Percentiles rank a stretch among this genome's conserved stretches.
Evolutionary conservation across 139 green algal species (phyloP).

Genomic region (Auxenochlorella protothecoides): DNA sequence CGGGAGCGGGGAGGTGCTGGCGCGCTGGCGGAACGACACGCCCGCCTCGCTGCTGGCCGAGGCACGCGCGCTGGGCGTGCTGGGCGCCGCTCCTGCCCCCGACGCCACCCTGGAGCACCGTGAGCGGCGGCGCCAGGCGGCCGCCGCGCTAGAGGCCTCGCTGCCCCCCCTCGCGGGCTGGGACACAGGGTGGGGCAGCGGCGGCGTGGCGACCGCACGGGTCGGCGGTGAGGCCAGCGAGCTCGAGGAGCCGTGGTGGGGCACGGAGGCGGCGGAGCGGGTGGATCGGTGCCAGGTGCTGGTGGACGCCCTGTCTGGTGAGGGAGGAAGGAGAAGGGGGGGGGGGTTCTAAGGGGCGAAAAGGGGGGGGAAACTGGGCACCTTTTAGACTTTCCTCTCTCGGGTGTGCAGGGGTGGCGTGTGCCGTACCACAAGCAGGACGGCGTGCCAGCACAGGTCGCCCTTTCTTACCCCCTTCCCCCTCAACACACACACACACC

Average conservation of each 20-base stretch:
- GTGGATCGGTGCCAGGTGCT: too few relatives aligned
- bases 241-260: too few relatives aligned
- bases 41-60: background rate
- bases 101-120: background rate
- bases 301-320: too few relatives aligned
- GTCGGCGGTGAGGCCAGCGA: background rate
- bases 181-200: background rate
- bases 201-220: background rate
- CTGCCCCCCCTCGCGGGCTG: too few relatives aligned
- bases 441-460: background rate
- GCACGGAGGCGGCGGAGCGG: too few relatives aligned
- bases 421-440: background rate
- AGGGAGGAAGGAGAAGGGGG: too few relatives aligned
- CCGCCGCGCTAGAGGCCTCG: background rate
- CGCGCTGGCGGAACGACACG: background rate
- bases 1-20: background rate
- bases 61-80: conserved; percentile 1
- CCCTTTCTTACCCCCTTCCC: background rate
- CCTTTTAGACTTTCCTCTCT: too few relatives aligned
- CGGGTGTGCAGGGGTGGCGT: too few relatives aligned
- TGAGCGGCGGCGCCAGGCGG: background rate
- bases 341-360: too few relatives aligned
- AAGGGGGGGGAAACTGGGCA: too few relatives aligned
- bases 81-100: background rate
- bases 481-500: too few relatives aligned